Evolutionary conservation across 176 grass and related monocot species (phyloP).

Genomic region (Echinochloa phyllopogon): DNA sequence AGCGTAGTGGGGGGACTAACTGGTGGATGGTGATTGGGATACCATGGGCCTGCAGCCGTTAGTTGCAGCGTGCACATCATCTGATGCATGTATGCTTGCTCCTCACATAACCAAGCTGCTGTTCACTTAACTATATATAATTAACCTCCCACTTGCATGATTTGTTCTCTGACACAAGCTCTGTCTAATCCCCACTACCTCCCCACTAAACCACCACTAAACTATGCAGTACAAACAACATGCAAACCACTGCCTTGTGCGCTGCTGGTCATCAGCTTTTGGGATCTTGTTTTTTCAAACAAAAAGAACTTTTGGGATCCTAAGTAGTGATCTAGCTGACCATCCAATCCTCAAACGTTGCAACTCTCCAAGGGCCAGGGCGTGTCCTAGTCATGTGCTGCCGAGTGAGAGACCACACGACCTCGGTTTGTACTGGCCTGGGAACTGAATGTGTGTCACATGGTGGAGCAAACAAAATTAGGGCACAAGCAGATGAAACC

Average conservation of each 20-base stretch:
- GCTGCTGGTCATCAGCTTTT: not conserved
- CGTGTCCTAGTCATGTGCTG: slow-evolving; percentile 15
- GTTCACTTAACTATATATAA: not conserved
- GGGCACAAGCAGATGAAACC: not conserved
- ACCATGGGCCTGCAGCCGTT: slow-evolving; percentile 37
- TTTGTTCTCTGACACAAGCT: slow-evolving; percentile 25
- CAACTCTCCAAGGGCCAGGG: not conserved
- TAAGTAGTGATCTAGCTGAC: slow-evolving; percentile 25
- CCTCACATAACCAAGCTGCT: not conserved
- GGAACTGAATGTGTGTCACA: slow-evolving; percentile 30
- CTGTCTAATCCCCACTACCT: not conserved
- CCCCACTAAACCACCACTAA: slow-evolving; percentile 9
- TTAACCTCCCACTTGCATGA: slow-evolving; percentile 18
- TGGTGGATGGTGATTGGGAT: slow-evolving; percentile 31
- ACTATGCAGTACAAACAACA: not conserved
- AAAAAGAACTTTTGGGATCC: slow-evolving; percentile 32
- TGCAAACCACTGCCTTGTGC: slow-evolving; percentile 18
- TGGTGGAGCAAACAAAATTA: not conserved
- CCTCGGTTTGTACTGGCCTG: slow-evolving; percentile 6
- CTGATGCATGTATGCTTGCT: slow-evolving; percentile 13
- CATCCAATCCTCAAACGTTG: not conserved
- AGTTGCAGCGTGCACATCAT: slow-evolving; percentile 44
- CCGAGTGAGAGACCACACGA: slow-evolving; percentile 28
- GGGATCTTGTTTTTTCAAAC: slow-evolving; percentile 1
- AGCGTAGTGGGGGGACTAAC: not conserved